phyloP scores from a whole-genome alignment of 345 rosid genomes.

The Hirschfeldia incana region DNA sequence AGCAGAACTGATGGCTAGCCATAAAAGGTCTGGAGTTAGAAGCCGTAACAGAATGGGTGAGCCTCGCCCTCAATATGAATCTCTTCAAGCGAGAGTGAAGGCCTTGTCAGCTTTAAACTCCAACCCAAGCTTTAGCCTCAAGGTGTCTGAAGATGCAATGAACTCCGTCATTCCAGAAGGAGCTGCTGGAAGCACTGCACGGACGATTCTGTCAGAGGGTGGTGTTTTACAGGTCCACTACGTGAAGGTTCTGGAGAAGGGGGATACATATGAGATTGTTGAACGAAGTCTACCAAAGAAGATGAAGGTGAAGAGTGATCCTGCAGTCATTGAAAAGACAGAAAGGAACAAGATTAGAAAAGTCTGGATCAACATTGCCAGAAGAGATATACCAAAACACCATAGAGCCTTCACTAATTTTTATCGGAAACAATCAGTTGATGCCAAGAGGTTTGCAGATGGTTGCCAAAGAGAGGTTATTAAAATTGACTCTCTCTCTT shows the following conservation, averaged over 20 bases:
- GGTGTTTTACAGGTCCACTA: constrained; percentile 91
- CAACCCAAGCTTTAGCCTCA: constrained; percentile 69
- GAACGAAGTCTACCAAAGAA: constrained; percentile 90
- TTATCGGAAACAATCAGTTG: constrained; percentile 83
- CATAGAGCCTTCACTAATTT: constrained; percentile 66
- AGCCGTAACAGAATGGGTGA: constrained; percentile 80
- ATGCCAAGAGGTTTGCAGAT: constrained; percentile 94
- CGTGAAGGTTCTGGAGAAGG: constrained; percentile 99
- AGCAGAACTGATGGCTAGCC: constrained; percentile 73
- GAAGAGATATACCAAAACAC: constrained; percentile 86
- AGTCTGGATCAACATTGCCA: constrained; percentile 82
- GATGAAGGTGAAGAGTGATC: constrained; percentile 73
- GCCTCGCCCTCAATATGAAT: constrained; percentile 72
- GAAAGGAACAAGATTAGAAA: constrained; percentile 93
- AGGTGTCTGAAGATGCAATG: constrained; percentile 77
- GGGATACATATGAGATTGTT: constrained; percentile 97
- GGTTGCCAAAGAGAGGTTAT: constrained; percentile 93
- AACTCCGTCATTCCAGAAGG: constrained; percentile 89
- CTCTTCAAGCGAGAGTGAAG: constrained; percentile 92
- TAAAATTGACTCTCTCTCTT: constrained; percentile 1
- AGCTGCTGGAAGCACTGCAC: constrained; percentile 91
- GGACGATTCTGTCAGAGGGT: constrained; percentile 89
- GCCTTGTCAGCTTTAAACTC: constrained; percentile 60
- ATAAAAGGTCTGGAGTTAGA: constrained; percentile 68
- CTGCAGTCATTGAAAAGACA: constrained; percentile 76